Evolutionary conservation across 1,284 basidiomycete species (phyloP).

Genomic region (Puccinia polysora): DNA sequence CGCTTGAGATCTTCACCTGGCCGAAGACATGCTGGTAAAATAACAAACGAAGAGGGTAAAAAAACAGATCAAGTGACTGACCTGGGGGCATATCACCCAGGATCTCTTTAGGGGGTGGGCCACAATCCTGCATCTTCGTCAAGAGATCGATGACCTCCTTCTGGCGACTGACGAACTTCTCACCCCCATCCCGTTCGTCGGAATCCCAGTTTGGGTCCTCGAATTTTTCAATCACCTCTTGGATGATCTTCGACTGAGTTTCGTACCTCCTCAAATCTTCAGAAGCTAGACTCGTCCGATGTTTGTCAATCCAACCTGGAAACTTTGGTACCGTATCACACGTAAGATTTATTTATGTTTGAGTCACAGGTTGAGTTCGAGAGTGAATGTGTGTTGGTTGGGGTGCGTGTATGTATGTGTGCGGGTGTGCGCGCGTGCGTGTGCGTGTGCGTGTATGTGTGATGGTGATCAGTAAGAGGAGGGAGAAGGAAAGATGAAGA

Average conservation of each 20-base stretch:
- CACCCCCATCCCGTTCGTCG: conserved; percentile 45
- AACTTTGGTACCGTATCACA: too few relatives aligned
- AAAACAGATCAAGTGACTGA: background rate
- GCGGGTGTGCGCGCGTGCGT: too few relatives aligned
- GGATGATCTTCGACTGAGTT: conserved; percentile 64
- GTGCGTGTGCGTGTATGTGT: too few relatives aligned
- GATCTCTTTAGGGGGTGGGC: conserved; percentile 80
- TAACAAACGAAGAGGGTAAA: background rate
- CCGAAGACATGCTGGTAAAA: too few relatives aligned
- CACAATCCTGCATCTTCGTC: conserved; percentile 71
- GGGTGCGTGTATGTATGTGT: too few relatives aligned
- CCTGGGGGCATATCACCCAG: conserved; percentile 86
- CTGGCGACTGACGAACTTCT: conserved; percentile 63
- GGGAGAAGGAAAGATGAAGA: background rate
- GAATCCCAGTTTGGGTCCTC: conserved; percentile 58
- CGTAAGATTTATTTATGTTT: background rate
- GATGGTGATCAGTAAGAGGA: conserved; percentile 9
- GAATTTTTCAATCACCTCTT: conserved; percentile 68
- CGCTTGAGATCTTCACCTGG: too few relatives aligned
- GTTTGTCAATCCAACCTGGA: conserved; percentile 67
- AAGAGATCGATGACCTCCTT: conserved; percentile 59
- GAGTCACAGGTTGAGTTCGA: background rate
- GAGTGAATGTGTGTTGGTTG: too few relatives aligned
- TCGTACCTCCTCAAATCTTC: conserved; percentile 68
- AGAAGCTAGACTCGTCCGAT: conserved; percentile 58